Conservation (phyloP, 305 asterid species). For the Fraxinus sp. region DNA sequence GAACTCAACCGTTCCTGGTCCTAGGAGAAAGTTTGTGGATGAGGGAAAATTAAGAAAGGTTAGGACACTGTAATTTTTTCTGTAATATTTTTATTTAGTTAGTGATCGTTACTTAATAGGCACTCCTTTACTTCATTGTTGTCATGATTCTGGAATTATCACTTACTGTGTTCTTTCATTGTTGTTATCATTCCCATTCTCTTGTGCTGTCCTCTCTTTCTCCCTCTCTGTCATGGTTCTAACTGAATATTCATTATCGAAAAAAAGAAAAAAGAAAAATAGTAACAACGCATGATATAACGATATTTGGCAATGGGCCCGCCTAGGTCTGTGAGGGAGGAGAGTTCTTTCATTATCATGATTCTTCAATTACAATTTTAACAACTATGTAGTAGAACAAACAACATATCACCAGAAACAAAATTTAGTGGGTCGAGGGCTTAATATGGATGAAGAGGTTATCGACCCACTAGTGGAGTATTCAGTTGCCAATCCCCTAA, state of each 20-base stretch:
- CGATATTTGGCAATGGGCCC: background rate
- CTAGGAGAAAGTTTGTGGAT: constrained; percentile 91
- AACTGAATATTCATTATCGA: background rate
- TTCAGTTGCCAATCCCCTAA: background rate
- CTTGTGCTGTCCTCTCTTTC: background rate
- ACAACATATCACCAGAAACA: background rate
- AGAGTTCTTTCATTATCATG: background rate
- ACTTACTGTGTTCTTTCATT: background rate
- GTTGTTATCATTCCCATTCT: background rate
- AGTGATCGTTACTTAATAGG: constrained; percentile 4
- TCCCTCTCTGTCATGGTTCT: background rate
- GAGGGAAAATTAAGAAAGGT: constrained; percentile 97
- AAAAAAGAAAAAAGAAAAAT: background rate
- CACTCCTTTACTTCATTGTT: constrained; percentile 16
- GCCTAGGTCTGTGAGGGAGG: background rate
- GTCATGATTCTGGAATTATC: constrained; percentile 8
- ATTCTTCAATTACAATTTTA: background rate
- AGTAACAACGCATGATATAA: background rate
- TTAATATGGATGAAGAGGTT: background rate
- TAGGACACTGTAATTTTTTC: constrained; percentile 25
- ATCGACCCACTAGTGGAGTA: background rate
- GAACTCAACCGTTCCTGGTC: constrained; percentile 68
- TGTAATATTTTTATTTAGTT: background rate
- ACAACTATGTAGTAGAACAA: background rate
- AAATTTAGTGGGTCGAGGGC: background rate